These are phyloP conservation scores for Exophiala lecanii-corni DNA, from an alignment of 2,329 filamentous ascomycete species.

Conservation along the genomic window DNA sequence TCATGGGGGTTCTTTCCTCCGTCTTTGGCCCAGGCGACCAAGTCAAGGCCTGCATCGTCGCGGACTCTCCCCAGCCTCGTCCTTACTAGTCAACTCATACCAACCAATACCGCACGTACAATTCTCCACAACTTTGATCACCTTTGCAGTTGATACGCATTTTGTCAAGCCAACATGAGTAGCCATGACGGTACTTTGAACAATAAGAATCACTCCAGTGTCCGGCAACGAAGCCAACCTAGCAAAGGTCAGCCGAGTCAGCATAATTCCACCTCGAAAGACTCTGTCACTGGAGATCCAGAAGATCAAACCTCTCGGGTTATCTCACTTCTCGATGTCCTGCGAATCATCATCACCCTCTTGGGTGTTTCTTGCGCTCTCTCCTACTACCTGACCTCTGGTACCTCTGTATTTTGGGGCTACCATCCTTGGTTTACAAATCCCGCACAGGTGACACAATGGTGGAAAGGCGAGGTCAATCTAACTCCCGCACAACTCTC, in stretches of 20 bases:
- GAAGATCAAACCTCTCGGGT: constrained; percentile 24
- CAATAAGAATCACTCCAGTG: no score
- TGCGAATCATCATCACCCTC: constrained; percentile 66
- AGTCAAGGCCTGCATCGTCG: no score
- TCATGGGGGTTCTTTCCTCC: constrained; percentile 2
- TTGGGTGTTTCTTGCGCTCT: constrained; percentile 62
- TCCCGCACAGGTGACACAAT: constrained; percentile 54
- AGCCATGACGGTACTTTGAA: no score
- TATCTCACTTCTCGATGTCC: constrained; percentile 56
- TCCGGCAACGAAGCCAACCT: no score
- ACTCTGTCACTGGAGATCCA: constrained; percentile 8
- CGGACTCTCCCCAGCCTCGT: constrained; percentile 11
- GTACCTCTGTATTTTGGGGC: constrained; percentile 66
- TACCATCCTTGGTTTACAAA: constrained; percentile 60
- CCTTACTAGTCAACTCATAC: no score
- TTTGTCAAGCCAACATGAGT: no score
- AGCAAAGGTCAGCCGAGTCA: no score
- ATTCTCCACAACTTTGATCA: no score
- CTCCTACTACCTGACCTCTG: constrained; percentile 71
- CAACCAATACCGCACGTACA: no score
- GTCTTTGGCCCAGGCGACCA: no score
- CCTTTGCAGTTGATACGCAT: no score
- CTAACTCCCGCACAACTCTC: constrained; percentile 72
- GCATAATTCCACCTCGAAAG: no score
- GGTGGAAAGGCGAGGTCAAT: constrained; percentile 57